Conservation (phyloP, 2,329 filamentous ascomycete species). For the Fusarium tjaetaba region DNA sequence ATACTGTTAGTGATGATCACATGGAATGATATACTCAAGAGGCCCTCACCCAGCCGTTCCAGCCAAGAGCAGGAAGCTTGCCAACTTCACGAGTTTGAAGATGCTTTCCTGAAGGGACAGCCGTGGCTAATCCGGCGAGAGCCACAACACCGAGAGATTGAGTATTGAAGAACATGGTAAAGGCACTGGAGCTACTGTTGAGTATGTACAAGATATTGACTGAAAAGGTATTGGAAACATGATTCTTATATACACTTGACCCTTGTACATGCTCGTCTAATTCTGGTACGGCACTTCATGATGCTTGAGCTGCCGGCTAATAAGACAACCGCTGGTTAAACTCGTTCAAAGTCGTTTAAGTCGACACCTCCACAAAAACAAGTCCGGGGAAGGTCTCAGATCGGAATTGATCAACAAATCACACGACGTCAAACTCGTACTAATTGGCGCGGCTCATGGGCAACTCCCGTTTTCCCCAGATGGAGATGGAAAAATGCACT, state of each 20-base stretch:
- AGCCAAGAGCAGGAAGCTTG: constrained; percentile 21
- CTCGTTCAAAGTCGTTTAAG: constrained; percentile 10
- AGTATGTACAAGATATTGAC: background rate
- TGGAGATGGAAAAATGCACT: background rate
- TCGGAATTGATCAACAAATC: constrained; percentile 10
- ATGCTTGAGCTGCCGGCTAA: constrained; percentile 10
- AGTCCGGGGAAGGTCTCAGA: constrained; percentile 15
- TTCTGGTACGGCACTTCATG: background rate
- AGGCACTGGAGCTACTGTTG: background rate
- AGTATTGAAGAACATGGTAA: constrained; percentile 10
- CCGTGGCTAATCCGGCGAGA: constrained; percentile 3
- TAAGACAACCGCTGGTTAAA: constrained; percentile 19
- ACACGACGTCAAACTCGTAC: background rate
- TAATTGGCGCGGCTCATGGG: constrained; percentile 8
- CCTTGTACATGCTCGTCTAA: background rate
- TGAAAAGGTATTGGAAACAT: background rate
- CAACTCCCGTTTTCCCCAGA: constrained; percentile 3
- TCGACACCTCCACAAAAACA: constrained; percentile 8
- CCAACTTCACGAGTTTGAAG: constrained; percentile 7
- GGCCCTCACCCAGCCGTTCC: constrained; percentile 17
- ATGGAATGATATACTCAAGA: too few relatives aligned
- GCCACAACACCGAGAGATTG: constrained; percentile 20
- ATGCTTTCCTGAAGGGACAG: constrained; percentile 5
- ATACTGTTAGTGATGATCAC: background rate
- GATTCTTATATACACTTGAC: constrained; percentile 1